phyloP scores from a whole-genome alignment of 2,329 filamentous ascomycete species.

The Leptographium procerum region DNA sequence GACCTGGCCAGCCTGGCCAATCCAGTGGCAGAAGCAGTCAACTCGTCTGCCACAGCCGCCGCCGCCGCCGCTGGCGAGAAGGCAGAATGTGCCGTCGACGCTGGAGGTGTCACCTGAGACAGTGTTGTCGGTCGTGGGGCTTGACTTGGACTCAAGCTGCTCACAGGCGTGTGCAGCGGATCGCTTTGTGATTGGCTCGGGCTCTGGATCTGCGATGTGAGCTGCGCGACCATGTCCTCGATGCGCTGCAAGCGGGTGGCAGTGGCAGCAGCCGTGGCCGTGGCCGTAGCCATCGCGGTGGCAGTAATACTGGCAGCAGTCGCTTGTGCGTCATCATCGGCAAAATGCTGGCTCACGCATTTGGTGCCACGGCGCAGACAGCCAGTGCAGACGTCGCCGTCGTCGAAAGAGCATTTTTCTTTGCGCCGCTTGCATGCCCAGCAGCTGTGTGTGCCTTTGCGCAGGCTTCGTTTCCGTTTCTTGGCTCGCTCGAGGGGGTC shows the following conservation, averaged over 20 bases:
- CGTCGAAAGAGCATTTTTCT: neutral
- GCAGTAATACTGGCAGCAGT: neutral
- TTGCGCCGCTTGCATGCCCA: neutral
- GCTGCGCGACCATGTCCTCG: neutral
- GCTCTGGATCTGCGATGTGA: neutral
- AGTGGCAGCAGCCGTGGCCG: neutral
- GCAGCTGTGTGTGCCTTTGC: neutral
- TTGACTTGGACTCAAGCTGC: neutral
- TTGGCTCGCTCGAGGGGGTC: neutral
- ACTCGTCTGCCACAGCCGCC: neutral
- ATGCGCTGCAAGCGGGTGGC: neutral
- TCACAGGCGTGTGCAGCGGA: neutral
- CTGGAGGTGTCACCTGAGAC: neutral
- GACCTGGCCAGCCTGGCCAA: neutral
- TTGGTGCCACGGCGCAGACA: neutral
- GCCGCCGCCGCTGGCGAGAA: too few species aligned
- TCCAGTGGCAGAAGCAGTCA: neutral
- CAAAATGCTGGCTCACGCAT: neutral
- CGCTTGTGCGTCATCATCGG: neutral
- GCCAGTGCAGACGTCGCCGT: neutral
- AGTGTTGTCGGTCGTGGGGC: neutral
- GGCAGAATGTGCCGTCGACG: neutral
- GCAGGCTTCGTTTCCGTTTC: neutral
- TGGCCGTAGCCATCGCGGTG: neutral
- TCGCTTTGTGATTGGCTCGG: neutral